Evolutionary conservation across 495 filamentous ascomycete species (phyloP), one percentile per base, ranked within the genome.

Genomic region (Daldinia decipiens): DNA sequence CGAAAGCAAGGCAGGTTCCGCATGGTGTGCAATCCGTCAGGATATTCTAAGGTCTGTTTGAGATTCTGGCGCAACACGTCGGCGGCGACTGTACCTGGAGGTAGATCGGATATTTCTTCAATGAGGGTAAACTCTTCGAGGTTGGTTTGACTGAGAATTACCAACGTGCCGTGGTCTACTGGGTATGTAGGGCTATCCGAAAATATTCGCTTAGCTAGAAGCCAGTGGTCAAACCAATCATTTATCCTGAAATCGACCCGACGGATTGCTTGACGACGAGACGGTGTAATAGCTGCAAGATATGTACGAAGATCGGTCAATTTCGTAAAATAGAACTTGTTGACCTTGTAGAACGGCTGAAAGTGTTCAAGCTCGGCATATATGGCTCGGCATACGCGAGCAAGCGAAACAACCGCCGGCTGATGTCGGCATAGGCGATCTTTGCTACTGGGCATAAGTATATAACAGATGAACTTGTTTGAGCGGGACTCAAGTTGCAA

Each of bases 351-450:
- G 47, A 70, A 70, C 0, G 60, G 54, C 15, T 15, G 11, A 1
- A 21, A 65, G 5, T 9, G 1, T 26, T 65, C 60, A 38, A 70
- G 26, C 4, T 70, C 67, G 8, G 27, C 55, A 13, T 60, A 70
- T 3, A 70, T 65, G 1, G 26, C 17, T 11, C 67, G 67, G 21
- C 67, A 70, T 7, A 56, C 64, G 11, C 26, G 43, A 27, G 60
- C 15, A n/a, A 69, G 67, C 3, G 17, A 21, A 11, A 57, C 58
- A 24, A 15, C 32, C 0, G 38, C 55, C 1, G 40, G 38, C 15
- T 32, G 17, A 12, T 32, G 32, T n/a, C 13, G 31, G 31, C 8
- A 32, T 11, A 32, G 31, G 31, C 29, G 17, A 34, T 3, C 6
- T n/a, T n/a, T 40, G 9, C 4, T 15, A 27, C 17, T 9, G 17